These are phyloP conservation scores for Podospora tetraspora DNA, from an alignment of 495 filamentous ascomycete species.

Conservation along the genomic window DNA sequence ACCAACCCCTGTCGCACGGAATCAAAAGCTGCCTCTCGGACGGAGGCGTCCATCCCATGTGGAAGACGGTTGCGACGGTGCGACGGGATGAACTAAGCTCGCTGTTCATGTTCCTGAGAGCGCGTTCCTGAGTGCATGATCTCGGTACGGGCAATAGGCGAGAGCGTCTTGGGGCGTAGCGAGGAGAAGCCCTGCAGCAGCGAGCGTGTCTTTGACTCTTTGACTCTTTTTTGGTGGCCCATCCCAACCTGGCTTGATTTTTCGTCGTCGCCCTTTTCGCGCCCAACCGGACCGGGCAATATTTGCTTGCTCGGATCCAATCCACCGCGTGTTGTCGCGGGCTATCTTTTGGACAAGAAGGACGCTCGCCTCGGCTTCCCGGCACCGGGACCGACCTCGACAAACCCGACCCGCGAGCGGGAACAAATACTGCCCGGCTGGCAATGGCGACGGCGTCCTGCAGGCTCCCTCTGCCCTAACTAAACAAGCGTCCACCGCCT, in stretches of 20 bases:
- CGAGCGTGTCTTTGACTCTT: neutral
- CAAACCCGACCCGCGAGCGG: neutral
- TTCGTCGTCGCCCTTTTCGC: neutral
- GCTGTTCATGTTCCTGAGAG: neutral
- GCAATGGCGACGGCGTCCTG: neutral
- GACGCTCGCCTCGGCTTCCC: neutral
- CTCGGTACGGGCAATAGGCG: neutral
- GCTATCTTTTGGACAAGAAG: neutral
- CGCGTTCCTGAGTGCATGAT: neutral
- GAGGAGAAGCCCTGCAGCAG: neutral
- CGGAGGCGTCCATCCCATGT: neutral
- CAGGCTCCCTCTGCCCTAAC: neutral
- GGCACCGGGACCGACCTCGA: neutral
- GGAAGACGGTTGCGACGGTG: neutral
- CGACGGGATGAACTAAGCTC: neutral
- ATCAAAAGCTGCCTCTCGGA: neutral
- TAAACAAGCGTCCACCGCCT: neutral
- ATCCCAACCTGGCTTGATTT: neutral
- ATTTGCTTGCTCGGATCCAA: neutral
- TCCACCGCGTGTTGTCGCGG: neutral
- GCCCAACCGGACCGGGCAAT: neutral
- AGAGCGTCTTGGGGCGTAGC: neutral
- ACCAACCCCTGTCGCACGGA: neutral
- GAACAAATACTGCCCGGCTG: neutral
- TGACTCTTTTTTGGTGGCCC: no score